These are phyloP conservation scores for Candida quercuum DNA, from an alignment of 805 yeast genomes.

Conservation along the genomic window DNA sequence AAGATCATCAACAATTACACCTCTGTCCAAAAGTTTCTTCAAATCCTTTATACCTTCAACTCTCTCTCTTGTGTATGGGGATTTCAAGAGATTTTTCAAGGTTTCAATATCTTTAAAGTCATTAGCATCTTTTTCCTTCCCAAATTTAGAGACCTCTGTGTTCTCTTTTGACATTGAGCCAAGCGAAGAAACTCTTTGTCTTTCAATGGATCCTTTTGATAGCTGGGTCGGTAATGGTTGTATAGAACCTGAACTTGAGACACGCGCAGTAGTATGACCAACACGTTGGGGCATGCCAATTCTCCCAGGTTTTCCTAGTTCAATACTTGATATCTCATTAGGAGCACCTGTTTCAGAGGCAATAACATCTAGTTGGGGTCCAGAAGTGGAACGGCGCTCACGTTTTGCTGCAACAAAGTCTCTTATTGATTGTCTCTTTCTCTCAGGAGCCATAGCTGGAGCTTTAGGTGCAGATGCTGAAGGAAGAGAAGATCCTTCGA, in stretches of 20 bases:
- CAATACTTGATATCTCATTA: conserved; percentile 4
- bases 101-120: neutral
- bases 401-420: conserved; percentile 41
- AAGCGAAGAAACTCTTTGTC: conserved; percentile 2
- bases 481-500: conserved; percentile 9
- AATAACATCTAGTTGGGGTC: conserved; percentile 24
- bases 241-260: conserved; percentile 12
- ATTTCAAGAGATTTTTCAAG: conserved; percentile 12
- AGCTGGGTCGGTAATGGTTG: conserved; percentile 12
- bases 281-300: conserved; percentile 21
- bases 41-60: conserved; percentile 17
- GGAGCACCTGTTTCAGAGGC: conserved; percentile 2
- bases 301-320: conserved; percentile 19
- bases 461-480: conserved; percentile 12
- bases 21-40: conserved; percentile 2
- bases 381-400: conserved; percentile 33
- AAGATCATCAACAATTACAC: conserved; percentile 9
- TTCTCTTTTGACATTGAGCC: neutral
- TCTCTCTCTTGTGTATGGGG: conserved; percentile 22
- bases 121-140: neutral
- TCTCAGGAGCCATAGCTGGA: conserved; percentile 8
- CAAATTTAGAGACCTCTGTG: neutral
- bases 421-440: conserved; percentile 40
- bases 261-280: conserved; percentile 3
- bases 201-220: conserved; percentile 14